These are phyloP conservation scores for Flagelloscypha sp. DNA, from an alignment of 768 basidiomycete species.

Conservation along the genomic window DNA sequence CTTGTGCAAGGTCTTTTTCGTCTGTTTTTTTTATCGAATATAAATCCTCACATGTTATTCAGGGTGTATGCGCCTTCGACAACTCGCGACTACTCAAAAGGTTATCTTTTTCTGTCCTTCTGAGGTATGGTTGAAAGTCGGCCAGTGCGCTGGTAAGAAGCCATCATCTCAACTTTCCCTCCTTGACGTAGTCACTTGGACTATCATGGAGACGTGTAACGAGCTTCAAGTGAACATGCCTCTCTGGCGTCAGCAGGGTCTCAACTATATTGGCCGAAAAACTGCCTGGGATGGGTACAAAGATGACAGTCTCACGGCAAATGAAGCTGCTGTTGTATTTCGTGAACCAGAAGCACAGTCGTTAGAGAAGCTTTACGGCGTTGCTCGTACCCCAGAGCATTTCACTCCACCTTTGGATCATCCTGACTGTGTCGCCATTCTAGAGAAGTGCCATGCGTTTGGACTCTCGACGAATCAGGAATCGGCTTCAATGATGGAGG, in stretches of 20 bases:
- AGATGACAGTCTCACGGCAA: not conserved
- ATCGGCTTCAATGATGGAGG: constrained; percentile 8
- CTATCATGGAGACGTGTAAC: constrained; percentile 21
- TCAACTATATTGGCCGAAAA: constrained; percentile 3
- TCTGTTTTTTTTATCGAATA: not conserved
- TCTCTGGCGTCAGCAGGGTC: constrained; percentile 19
- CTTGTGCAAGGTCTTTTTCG: constrained; percentile 22
- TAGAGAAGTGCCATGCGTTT: constrained; percentile 4
- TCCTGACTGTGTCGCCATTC: constrained; percentile 1
- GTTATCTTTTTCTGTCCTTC: constrained; percentile 22
- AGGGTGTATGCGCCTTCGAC: constrained; percentile 29
- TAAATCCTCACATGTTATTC: not conserved
- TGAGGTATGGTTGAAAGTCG: constrained; percentile 17
- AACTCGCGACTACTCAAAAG: constrained; percentile 22
- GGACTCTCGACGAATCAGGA: not conserved
- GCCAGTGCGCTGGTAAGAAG: constrained; percentile 8
- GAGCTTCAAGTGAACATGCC: constrained; percentile 17
- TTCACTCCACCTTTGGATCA: no score
- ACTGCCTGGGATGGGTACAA: constrained; percentile 5
- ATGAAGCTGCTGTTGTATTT: constrained; percentile 1
- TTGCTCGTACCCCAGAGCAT: no score
- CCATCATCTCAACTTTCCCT: no score
- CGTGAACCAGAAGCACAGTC: constrained; percentile 19
- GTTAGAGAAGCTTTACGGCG: constrained; percentile 15
- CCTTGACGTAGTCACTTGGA: constrained; percentile 24